These are phyloP conservation scores for Musa beccarii DNA, from an alignment of 176 grass and related monocot genomes.

Conservation along the genomic window DNA sequence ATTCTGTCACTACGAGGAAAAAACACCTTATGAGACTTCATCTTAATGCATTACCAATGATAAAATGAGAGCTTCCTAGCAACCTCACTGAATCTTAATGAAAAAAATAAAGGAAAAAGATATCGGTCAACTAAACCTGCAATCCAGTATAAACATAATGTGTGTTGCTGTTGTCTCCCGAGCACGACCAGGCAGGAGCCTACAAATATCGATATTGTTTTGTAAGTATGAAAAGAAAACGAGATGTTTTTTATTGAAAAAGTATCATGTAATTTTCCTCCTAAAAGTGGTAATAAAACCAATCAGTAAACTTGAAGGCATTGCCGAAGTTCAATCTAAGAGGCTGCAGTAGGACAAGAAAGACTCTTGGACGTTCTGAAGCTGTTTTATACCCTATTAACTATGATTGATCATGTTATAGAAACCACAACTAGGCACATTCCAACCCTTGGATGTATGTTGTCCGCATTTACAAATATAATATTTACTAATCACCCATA, in stretches of 20 bases:
- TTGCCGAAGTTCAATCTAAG: too few relatives aligned
- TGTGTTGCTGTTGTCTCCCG: slow-evolving; percentile 36
- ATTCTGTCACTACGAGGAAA: slow-evolving; percentile 31
- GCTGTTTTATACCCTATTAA: too few relatives aligned
- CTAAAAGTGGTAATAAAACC: too few relatives aligned
- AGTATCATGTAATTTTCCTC: neutral
- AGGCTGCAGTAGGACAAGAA: too few relatives aligned
- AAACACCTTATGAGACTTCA: neutral
- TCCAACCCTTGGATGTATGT: too few relatives aligned
- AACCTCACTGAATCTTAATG: neutral
- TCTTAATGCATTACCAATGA: neutral
- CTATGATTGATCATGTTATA: too few relatives aligned
- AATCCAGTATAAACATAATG: slow-evolving; percentile 70
- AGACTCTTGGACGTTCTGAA: too few relatives aligned
- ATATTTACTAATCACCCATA: too few relatives aligned
- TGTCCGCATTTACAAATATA: too few relatives aligned
- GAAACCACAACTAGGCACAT: too few relatives aligned
- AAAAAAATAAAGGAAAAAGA: neutral
- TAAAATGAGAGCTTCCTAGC: neutral
- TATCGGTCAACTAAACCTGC: slow-evolving; percentile 44
- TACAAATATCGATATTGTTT: slow-evolving; percentile 22
- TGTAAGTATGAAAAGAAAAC: neutral
- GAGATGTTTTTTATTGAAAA: neutral
- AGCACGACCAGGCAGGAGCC: slow-evolving; percentile 87
- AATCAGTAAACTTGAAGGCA: too few relatives aligned